phyloP scores from a whole-genome alignment of 23 red algal species.

The Gracilaria domingensis region DNA sequence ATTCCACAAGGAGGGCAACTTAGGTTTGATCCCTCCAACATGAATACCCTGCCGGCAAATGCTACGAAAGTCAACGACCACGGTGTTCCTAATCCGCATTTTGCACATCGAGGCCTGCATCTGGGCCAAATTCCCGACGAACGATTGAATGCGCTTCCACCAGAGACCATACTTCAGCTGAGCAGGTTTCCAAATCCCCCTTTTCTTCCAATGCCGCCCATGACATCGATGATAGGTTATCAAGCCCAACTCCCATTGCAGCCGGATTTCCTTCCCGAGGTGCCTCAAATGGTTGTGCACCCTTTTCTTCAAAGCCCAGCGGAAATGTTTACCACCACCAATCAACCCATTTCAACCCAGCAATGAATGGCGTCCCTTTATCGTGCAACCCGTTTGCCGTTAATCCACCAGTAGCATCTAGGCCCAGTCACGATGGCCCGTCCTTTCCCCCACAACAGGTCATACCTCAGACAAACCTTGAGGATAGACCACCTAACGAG shows the following conservation, averaged over 20 bases:
- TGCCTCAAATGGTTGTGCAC: conserved; percentile 20
- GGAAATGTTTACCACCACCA: neutral
- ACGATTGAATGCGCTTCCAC: neutral
- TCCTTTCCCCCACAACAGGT: neutral
- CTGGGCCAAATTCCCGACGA: conserved; percentile 1
- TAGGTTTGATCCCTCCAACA: neutral
- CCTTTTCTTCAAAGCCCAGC: neutral
- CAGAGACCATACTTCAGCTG: neutral
- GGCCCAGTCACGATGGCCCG: neutral
- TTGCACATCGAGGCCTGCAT: neutral
- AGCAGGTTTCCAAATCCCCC: neutral
- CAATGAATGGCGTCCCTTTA: neutral
- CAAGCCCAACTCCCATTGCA: neutral
- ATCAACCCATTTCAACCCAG: conserved; percentile 18
- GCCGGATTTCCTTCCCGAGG: neutral
- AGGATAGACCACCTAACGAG: neutral
- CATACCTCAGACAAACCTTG: neutral
- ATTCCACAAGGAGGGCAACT: neutral
- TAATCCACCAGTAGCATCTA: neutral
- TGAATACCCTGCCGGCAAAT: neutral
- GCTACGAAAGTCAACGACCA: neutral
- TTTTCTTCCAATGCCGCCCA: neutral
- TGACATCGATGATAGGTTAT: conserved; percentile 21
- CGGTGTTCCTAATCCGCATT: neutral
- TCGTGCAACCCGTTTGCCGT: neutral